Base-by-base conservation (phyloP, 768 basidiomycete species). In the Paxillus involutus region DNA sequence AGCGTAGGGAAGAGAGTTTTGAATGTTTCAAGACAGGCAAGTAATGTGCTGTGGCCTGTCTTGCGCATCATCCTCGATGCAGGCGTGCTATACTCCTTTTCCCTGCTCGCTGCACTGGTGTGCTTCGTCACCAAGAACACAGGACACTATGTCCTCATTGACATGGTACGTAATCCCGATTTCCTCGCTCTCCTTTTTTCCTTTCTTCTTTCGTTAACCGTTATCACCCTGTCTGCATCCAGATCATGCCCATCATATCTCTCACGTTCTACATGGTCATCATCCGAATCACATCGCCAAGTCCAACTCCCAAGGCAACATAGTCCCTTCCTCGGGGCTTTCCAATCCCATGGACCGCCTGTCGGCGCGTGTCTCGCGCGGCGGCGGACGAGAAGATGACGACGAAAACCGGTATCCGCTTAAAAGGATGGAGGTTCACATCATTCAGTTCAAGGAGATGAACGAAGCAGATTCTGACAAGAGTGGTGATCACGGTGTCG, bases 261-360 rank as follows among this genome's bases (percentile, higher is more conserved):
- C 60, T 66, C 24, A 52, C 63, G 16, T 66, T 66, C 50, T 66
- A 59, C 50, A 64, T 66, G 63, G 57, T 63, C 39, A 60, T 66
- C 53, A 53, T 66, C 41, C 60, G 60, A 12, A 55, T 60, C 39
- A 61, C 2, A 52, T 60, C 24, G 30, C 54, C n/a, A 35, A 47
- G 24, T 37, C 49, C 24, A 24, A 24, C 36, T 47, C 49, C 21
- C 52, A 53, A 29, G 32, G 32, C 21, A 32, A n/a, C 16, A 21
- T 16, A 16, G 32, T 26, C 7, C 26, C 32, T 35, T 35, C 52
- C 10, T 17, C 4, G 10, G 43, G 29, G n/a, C 14, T 51, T 14
- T 42, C 40, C 17, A 29, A 16, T 30, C 33, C 32, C n/a, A 7
- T 39, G 2, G 12, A 9, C 32, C 32, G 37, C 37, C 10, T 51